Evolutionary conservation across 2,329 filamentous ascomycete species (phyloP), one percentile per base, ranked within the genome.

Genomic region (Ceratocystis smalleyi): DNA sequence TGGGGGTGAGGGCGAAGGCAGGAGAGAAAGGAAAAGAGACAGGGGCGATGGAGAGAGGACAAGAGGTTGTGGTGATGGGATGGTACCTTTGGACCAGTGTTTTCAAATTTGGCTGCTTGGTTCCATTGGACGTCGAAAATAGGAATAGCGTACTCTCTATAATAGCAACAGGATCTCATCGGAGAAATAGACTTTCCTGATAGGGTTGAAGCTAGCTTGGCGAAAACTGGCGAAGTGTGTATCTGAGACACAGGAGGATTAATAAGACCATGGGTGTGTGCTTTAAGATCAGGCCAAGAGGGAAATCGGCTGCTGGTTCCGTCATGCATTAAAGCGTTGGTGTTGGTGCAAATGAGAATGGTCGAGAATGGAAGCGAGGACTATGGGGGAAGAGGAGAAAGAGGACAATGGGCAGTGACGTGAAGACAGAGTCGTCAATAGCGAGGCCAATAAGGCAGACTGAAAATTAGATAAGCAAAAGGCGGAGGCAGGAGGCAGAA

Each of bases 231-330:
- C 54, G 54, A 57, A 57, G 54, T n/a, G 54, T 35, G 24, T 6
- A 57, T 57, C 54, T 57, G 54, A 57, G 54, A 57, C 54, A 30
- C 27, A 57, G 54, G n/a, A 57, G 54, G 54, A 57, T 35, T 57
- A 57, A 57, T 35, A 57, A 32, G 54, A 35, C 3, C 54, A 57
- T 35, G 54, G 54, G 17, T 57, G 8, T 19, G 24, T 15, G 3
- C 51, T 32, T 55, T 55, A 55, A 55, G 51, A 55, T 30, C 51
- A 57, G 27, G 54, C 54, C 54, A 12, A 57, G 27, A 32, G 54
- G 54, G 32, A 57, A 32, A 32, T 35, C 54, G 54, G 54, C 30
- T 57, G 54, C 54, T 57, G 35, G 54, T 32, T 12, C 51, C 54
- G 54, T 57, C 27, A 57, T 32, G 54, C 30, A 57, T 32, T 30